Conservation (phyloP, 2,329 filamentous ascomycete species). For the Pseudopyricularia cyperi region DNA sequence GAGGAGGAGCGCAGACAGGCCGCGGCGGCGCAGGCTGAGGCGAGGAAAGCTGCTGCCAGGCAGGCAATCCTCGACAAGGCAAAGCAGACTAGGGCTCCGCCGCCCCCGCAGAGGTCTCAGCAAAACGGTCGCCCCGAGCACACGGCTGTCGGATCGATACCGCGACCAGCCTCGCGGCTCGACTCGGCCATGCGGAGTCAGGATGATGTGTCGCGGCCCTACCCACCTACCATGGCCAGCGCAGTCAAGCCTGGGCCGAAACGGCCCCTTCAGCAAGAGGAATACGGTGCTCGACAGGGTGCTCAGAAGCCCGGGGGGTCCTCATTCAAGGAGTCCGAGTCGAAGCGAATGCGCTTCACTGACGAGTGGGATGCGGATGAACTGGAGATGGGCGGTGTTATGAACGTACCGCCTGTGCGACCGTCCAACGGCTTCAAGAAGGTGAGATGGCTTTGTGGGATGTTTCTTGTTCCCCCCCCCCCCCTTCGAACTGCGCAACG, state of each 20-base stretch:
- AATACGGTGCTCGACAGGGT: conserved; percentile 36
- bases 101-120: conserved; percentile 43
- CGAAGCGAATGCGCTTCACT: conserved; percentile 68
- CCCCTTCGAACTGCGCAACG: background rate
- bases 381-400: conserved; percentile 37
- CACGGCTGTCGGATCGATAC: conserved; percentile 17
- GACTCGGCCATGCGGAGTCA: conserved; percentile 36
- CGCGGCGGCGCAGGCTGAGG: conserved; percentile 33
- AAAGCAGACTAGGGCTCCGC: conserved; percentile 50
- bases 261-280: conserved; percentile 51
- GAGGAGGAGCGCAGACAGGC: conserved; percentile 52
- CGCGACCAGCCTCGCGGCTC: conserved; percentile 42
- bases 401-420: conserved; percentile 63
- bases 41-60: conserved; percentile 53
- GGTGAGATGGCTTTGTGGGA: conserved; percentile 30
- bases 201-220: conserved; percentile 42
- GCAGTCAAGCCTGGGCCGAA: conserved; percentile 65
- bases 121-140: conserved; percentile 37
- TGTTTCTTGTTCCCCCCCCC: too few relatives aligned
- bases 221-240: conserved; percentile 36
- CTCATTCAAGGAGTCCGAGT: conserved; percentile 56
- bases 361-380: conserved; percentile 55
- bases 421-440: conserved; percentile 61
- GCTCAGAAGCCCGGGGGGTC: conserved; percentile 27
- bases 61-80: conserved; percentile 51